Percentiles rank a stretch among this genome's conserved stretches.
Conservation (phyloP, 2,329 filamentous ascomycete species). For the Scedosporium boydii region DNA sequence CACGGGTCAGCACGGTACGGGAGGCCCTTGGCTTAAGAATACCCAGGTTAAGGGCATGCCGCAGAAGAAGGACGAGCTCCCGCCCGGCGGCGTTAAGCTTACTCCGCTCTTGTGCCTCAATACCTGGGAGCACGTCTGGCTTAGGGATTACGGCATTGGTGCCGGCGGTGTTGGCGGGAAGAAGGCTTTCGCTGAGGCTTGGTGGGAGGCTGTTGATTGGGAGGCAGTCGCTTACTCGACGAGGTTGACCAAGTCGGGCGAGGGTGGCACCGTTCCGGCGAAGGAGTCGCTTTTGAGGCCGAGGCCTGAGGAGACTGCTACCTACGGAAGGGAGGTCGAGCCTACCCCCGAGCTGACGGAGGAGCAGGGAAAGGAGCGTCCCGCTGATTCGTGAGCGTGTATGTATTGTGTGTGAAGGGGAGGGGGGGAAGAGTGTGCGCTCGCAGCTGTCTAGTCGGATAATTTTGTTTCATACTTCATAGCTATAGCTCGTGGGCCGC, state of each 20-base stretch:
- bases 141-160: slow-evolving; percentile 65
- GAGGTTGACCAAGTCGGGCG: not conserved
- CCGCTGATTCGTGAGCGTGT: not conserved
- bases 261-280: not conserved
- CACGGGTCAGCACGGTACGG: slow-evolving; percentile 28
- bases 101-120: slow-evolving; percentile 81
- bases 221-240: slow-evolving; percentile 44
- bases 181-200: slow-evolving; percentile 61
- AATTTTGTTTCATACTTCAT: not conserved
- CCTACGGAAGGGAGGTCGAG: not conserved
- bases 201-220: slow-evolving; percentile 92
- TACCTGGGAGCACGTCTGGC: slow-evolving; percentile 92
- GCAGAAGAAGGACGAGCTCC: slow-evolving; percentile 22
- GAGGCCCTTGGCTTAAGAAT: slow-evolving; percentile 21
- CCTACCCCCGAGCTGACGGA: not conserved
- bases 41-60: slow-evolving; percentile 16
- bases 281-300: slow-evolving; percentile 1
- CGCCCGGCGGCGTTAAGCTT: slow-evolving; percentile 59
- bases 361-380: not conserved
- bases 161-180: slow-evolving; percentile 59
- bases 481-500: too few relatives aligned
- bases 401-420: not conserved
- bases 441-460: not conserved
- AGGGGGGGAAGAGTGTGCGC: not conserved
- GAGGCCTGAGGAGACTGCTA: not conserved